These are phyloP conservation scores for Thelephora terrestris DNA, from an alignment of 1,284 basidiomycete species.

Conservation along the genomic window DNA sequence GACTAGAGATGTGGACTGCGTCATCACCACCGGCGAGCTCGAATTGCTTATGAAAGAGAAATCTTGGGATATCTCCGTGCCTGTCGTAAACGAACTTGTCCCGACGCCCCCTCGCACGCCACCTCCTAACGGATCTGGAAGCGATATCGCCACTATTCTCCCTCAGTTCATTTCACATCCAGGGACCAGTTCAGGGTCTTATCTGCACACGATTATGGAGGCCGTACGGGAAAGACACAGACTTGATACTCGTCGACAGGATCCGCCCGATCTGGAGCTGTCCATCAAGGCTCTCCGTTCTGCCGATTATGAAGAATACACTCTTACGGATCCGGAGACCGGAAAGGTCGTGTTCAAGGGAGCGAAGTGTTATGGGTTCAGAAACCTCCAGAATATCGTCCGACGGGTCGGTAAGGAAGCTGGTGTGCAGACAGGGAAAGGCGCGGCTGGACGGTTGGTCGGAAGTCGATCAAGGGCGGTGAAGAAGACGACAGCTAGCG, in stretches of 20 bases:
- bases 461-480: conserved; percentile 22
- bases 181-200: conserved; percentile 91
- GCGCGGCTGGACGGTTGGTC: conserved; percentile 50
- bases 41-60: conserved; percentile 80
- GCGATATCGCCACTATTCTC: conserved; percentile 23
- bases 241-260: conserved; percentile 29
- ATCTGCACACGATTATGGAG: conserved; percentile 70
- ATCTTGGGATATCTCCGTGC: conserved; percentile 62
- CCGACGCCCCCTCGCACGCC: conserved; percentile 5
- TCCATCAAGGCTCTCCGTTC: conserved; percentile 51
- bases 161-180: conserved; percentile 72
- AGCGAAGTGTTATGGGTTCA: conserved; percentile 94
- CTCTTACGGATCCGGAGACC: conserved; percentile 33
- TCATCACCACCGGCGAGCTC: conserved; percentile 94
- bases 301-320: conserved; percentile 58
- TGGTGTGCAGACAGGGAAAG: conserved; percentile 62
- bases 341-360: conserved; percentile 78
- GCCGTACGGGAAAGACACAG: conserved; percentile 18
- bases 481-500: conserved; percentile 22
- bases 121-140: conserved; percentile 1
- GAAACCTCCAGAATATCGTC: conserved; percentile 96
- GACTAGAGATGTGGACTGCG: conserved; percentile 93
- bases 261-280: conserved; percentile 41
- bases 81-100: conserved; percentile 32
- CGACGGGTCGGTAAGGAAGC: conserved; percentile 83